A percentile compares a stretch with the other conserved stretches of the same genome.
Conservation (phyloP, 139 green algal genomes). For the Auxenochlorella protothecoides region DNA sequence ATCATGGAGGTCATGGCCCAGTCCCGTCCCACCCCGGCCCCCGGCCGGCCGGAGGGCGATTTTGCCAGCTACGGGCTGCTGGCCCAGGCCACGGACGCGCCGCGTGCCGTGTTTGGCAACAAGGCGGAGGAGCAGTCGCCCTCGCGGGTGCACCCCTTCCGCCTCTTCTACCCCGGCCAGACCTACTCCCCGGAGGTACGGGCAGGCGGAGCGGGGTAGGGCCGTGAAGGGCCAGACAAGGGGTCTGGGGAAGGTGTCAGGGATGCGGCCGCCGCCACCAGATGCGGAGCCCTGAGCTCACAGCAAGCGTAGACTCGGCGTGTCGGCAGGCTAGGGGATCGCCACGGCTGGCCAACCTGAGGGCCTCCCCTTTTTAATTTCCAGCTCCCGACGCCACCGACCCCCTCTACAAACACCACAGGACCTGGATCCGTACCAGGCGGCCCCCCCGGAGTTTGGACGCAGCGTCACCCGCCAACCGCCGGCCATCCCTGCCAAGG, state of each 20-base stretch:
- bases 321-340: too few species aligned
- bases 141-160: constrained; percentile 22
- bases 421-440: constrained; percentile 27
- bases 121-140: constrained; percentile 17
- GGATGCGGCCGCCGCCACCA: too few species aligned
- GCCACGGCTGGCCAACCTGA: too few species aligned
- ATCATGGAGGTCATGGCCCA: background rate
- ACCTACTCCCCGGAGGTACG: constrained; percentile 15
- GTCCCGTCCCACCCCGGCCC: background rate
- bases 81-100: constrained; percentile 21
- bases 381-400: too few species aligned
- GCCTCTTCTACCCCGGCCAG: constrained; percentile 25
- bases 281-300: too few species aligned
- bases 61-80: constrained; percentile 12
- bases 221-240: too few species aligned
- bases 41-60: constrained; percentile 1
- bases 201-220: too few species aligned
- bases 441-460: background rate
- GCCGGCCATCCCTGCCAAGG: background rate
- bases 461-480: background rate
- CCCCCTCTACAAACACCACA: background rate
- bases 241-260: too few species aligned
- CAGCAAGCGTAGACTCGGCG: too few species aligned
- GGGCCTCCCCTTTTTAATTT: too few species aligned
- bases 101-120: constrained; percentile 7